Evolutionary conservation across 1,139 yeast genomes (phyloP), one percentile per base, ranked within the genome.

Genomic region (Saccharomyces pastorianus): DNA sequence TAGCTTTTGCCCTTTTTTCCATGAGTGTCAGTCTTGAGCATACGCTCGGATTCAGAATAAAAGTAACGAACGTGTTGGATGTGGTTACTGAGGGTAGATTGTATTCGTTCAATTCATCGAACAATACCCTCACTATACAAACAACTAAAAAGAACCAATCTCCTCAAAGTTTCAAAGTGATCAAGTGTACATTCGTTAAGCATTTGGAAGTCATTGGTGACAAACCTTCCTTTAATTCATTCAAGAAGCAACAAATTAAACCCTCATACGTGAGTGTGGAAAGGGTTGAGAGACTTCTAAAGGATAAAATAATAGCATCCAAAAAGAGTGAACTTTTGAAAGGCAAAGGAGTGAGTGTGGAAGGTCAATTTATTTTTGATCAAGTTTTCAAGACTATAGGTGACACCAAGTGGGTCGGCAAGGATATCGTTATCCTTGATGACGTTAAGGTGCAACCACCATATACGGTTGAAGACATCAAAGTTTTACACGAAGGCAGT

Each of bases 101-200:
- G 38, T 84, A 82, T 67, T 78, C 89, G 7, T 83, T 79, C 66
- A 81, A 76, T 57, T 73, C 78, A 2, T 64, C 71, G 7, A 71
- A 76, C 29, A 70, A 69, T 58, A 74, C 78, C 4, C 58, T 77
- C 13, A 71, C 77, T 6, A 56, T 66, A 20, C 63, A 61, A 67
- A 60, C 68, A 57, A 57, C 63, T 58, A 58, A 59, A 64, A 58
- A 62, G 56, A 57, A 58, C 58, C 61, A 64, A 58, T 51, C 58
- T 53, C 63, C 69, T 51, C 61, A 63, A 28, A 74, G 76, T 50
- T 83, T 79, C 67, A 76, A 80, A 56, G 71, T 85, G 51, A 73
- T 85, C 55, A 83, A 83, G 64, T 75, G 82, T 6, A 70, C 81
- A 9, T 84, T 82, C 64, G 77, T 86, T 59, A 82, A 82, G 64